A percentile compares a stretch with the other conserved stretches of the same genome.
phyloP scores from a whole-genome alignment of 2,329 filamentous ascomycete genomes.

The Mariannaea elegans region DNA sequence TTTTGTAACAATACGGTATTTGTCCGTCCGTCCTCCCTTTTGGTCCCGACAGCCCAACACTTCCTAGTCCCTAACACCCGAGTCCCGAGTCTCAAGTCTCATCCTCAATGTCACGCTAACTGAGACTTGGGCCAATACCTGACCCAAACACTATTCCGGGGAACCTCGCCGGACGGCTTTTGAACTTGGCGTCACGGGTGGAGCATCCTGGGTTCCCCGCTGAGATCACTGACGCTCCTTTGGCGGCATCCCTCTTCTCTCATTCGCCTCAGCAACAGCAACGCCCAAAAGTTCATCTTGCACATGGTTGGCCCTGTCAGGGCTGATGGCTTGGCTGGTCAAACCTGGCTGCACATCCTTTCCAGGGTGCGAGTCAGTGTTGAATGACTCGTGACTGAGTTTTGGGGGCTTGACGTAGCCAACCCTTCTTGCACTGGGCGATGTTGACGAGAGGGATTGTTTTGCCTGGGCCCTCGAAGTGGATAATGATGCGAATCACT shows the following conservation, averaged over 20 bases:
- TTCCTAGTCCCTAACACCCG: neutral
- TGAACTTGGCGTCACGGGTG: neutral
- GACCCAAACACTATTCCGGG: conserved; percentile 6
- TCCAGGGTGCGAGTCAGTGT: neutral
- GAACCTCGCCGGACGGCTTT: neutral
- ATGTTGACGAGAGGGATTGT: too few relatives aligned
- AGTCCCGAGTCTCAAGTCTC: neutral
- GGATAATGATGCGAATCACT: too few relatives aligned
- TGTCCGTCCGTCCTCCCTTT: too few relatives aligned
- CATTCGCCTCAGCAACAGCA: neutral
- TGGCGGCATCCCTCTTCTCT: too few relatives aligned
- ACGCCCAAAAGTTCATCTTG: neutral
- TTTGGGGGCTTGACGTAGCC: neutral
- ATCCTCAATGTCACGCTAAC: neutral
- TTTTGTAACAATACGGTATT: too few relatives aligned
- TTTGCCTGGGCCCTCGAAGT: too few relatives aligned
- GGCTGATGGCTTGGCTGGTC: neutral
- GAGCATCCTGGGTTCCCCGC: neutral
- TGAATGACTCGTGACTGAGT: neutral
- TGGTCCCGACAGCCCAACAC: neutral
- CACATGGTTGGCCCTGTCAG: neutral
- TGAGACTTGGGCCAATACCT: neutral
- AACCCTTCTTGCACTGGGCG: neutral
- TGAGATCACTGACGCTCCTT: neutral
- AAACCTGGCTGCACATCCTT: neutral